A percentile compares a stretch with the other conserved stretches of the same genome.
These are phyloP conservation scores for Ogataea methylovora DNA, from an alignment of 805 yeast species.

Conservation along the genomic window DNA sequence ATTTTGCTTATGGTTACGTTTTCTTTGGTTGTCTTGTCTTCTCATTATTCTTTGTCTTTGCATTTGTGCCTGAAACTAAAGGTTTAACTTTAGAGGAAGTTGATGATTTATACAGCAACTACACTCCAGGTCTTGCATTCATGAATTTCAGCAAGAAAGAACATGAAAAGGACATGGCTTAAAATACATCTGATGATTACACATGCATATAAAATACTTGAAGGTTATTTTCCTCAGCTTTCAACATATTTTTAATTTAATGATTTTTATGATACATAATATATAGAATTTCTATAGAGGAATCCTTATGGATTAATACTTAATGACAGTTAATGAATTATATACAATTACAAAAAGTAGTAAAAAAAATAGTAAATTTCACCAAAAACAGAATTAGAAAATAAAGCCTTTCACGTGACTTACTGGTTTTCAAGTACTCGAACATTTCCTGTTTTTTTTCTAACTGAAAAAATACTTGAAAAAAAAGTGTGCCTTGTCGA, in stretches of 20 bases:
- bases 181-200: too few relatives aligned
- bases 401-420: conserved; percentile 1
- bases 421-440: not conserved
- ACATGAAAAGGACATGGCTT: too few relatives aligned
- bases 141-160: conserved; percentile 16
- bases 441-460: not conserved
- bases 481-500: too few relatives aligned
- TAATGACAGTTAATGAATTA: too few relatives aligned
- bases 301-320: too few relatives aligned
- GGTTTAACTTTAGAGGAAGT: conserved; percentile 51
- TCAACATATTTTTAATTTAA: too few relatives aligned
- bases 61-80: conserved; percentile 48
- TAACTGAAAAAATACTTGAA: not conserved
- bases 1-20: conserved; percentile 50
- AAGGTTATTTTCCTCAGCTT: too few relatives aligned
- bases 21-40: conserved; percentile 49
- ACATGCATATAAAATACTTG: too few relatives aligned
- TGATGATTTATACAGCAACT: conserved; percentile 38
- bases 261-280: too few relatives aligned
- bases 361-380: not conserved
- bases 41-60: conserved; percentile 45
- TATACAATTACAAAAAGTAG: not conserved
- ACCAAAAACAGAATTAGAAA: too few relatives aligned
- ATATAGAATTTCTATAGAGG: too few relatives aligned
- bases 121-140: conserved; percentile 24